Evolutionary conservation across 108 stramenopile genomes (phyloP).

Genomic region (Mediolabrus comicus): DNA sequence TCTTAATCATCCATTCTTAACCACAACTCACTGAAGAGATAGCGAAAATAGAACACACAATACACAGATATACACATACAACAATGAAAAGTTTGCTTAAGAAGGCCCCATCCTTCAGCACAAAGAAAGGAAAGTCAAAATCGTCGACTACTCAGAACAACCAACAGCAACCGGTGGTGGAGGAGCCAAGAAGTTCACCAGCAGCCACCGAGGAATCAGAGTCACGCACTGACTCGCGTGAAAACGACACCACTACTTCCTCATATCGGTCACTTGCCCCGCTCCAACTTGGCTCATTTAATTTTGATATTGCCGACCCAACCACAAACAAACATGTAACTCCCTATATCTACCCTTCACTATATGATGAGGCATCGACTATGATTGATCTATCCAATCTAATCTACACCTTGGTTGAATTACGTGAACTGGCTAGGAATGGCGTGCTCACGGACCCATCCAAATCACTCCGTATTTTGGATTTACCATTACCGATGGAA

Average conservation of each 20-base stretch:
- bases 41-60: too few relatives aligned
- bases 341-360: slow-evolving; percentile 22
- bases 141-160: not conserved
- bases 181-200: not conserved
- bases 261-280: slow-evolving; percentile 5
- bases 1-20: too few relatives aligned
- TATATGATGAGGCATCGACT: slow-evolving; percentile 47
- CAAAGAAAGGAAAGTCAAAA: not conserved
- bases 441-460: slow-evolving; percentile 29
- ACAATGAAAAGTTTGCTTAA: not conserved
- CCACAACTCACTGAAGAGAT: too few relatives aligned
- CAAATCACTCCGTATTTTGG: slow-evolving; percentile 25
- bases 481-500: slow-evolving; percentile 46
- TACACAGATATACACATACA: too few relatives aligned
- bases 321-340: not conserved
- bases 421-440: slow-evolving; percentile 52
- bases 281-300: slow-evolving; percentile 29
- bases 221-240: not conserved
- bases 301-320: slow-evolving; percentile 6
- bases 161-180: not conserved
- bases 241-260: not conserved
- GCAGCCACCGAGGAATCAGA: not conserved
- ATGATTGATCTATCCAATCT: slow-evolving; percentile 49
- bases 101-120: not conserved
- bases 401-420: slow-evolving; percentile 58